Evolutionary conservation across 2,329 filamentous ascomycete genomes (phyloP), one percentile per base, ranked within the genome.

Genomic region (Colletotrichum camelliae): DNA sequence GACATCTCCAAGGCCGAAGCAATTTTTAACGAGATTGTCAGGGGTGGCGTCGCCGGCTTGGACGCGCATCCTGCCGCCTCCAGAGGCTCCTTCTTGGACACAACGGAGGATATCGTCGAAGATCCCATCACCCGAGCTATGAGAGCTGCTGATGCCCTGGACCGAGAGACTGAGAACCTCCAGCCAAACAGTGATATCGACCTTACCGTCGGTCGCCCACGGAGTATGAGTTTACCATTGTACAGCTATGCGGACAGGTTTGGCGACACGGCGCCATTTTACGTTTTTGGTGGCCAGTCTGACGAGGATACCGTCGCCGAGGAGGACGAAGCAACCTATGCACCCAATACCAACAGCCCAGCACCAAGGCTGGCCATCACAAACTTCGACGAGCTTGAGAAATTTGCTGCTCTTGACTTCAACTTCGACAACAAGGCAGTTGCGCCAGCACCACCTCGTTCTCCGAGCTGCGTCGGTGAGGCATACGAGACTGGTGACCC

Each of bases 351-450:
- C 3, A 13, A 21, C 24, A 18, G 21, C 16, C 21, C 52, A 76
- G 76, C 81, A 16, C 80, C 82, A 4, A 80, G 73, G 6, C 80
- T 85, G 61, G 78, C 79, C n/a, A 70, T 83, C 48, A 82, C 80
- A 5, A 62, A 87, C 81, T 79, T 89, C 88, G 80, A 87, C 84
- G 24, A 96, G 85, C 82, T 96, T 94, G 6, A 98, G 88, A 4
- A 96, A 95, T 80, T 98, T 98, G 77, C 96, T 96, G 76, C 98
- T 94, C 64, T 98, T 87, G 80, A 98, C n/a, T 75, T 75, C 60
- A 79, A 83, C 57, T 80, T 79, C 33, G 80, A 83, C 48, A 79
- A 80, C 33, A 78, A 79, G 24, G 77, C 77, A 15, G 75, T 77
- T 15, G 74, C 79, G 2, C 78, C 79, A 5, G 70, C 57, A 15